phyloP scores from a whole-genome alignment of 768 basidiomycete genomes.

The Boletus vinaceobasis region DNA sequence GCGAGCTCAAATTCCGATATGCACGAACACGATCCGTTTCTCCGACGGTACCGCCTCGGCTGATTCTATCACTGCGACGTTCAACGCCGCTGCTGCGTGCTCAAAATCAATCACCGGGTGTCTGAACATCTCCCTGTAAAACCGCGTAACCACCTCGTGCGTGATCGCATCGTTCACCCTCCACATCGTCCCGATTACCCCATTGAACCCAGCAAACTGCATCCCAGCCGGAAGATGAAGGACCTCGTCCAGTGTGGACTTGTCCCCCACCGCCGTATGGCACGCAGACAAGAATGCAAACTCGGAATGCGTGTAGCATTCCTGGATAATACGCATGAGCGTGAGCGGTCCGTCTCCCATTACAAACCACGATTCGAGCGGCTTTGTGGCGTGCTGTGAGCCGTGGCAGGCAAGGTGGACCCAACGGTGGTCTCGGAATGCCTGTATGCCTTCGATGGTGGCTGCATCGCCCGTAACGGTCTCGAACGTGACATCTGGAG shows the following conservation, averaged over 20 bases:
- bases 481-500: no score
- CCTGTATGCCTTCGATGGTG: not conserved
- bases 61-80: not conserved
- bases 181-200: conserved; percentile 1
- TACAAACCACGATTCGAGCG: no score
- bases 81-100: not conserved
- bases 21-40: not conserved
- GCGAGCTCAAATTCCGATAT: not conserved
- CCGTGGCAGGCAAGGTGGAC: not conserved
- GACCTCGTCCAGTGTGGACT: not conserved
- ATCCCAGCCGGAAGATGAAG: not conserved
- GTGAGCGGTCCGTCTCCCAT: no score
- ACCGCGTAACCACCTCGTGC: not conserved
- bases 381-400: not conserved
- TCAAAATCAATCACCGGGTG: no score
- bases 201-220: not conserved
- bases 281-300: not conserved
- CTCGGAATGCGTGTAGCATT: not conserved
- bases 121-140: no score
- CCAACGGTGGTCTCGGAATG: not conserved
- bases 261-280: not conserved
- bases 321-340: not conserved
- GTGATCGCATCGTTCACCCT: not conserved
- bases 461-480: not conserved
- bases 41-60: not conserved